These are phyloP conservation scores for Colletotrichum scovillei DNA, from an alignment of 2,329 filamentous ascomycete genomes.

Conservation along the genomic window DNA sequence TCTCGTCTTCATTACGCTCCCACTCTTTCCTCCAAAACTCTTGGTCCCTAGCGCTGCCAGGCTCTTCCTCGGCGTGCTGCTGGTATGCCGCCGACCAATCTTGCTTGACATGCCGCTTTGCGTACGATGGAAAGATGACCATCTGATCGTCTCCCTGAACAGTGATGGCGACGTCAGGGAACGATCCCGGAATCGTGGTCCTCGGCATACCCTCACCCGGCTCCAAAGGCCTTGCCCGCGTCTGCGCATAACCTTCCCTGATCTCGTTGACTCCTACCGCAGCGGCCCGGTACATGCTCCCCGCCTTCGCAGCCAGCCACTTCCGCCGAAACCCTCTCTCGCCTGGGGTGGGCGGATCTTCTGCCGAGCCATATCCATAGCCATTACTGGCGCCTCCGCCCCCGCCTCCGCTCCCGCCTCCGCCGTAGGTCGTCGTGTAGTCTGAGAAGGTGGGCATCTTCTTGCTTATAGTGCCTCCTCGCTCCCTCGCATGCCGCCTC, in stretches of 20 bases:
- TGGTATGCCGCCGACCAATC: slow-evolving; percentile 47
- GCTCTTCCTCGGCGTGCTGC: slow-evolving; percentile 47
- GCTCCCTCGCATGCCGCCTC: slow-evolving; percentile 44
- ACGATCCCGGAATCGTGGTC: slow-evolving; percentile 76
- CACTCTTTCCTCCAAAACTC: slow-evolving; percentile 84
- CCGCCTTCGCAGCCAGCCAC: slow-evolving; percentile 77
- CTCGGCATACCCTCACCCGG: slow-evolving; percentile 44
- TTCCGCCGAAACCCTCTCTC: slow-evolving; percentile 80
- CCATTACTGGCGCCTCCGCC: slow-evolving; percentile 10
- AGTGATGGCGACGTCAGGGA: slow-evolving; percentile 86
- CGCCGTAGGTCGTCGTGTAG: slow-evolving; percentile 26
- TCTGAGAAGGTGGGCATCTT: slow-evolving; percentile 39
- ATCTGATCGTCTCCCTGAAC: slow-evolving; percentile 88
- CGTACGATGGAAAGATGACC: slow-evolving; percentile 95
- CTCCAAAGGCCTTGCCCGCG: slow-evolving; percentile 53
- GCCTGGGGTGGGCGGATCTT: slow-evolving; percentile 47
- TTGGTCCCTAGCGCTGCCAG: slow-evolving; percentile 65
- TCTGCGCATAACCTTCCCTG: slow-evolving; percentile 68
- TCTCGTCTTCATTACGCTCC: slow-evolving; percentile 83
- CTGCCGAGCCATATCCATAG: slow-evolving; percentile 41
- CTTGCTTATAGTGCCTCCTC: slow-evolving; percentile 36
- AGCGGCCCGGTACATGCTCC: slow-evolving; percentile 66
- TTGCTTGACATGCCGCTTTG: slow-evolving; percentile 74
- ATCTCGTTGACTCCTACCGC: slow-evolving; percentile 69
- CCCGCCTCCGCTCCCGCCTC: slow-evolving; percentile 20